Evolutionary conservation across 179 eudicot genomes (phyloP), one percentile per base, ranked within the genome.

Genomic region (Patellifolia procumbens): DNA sequence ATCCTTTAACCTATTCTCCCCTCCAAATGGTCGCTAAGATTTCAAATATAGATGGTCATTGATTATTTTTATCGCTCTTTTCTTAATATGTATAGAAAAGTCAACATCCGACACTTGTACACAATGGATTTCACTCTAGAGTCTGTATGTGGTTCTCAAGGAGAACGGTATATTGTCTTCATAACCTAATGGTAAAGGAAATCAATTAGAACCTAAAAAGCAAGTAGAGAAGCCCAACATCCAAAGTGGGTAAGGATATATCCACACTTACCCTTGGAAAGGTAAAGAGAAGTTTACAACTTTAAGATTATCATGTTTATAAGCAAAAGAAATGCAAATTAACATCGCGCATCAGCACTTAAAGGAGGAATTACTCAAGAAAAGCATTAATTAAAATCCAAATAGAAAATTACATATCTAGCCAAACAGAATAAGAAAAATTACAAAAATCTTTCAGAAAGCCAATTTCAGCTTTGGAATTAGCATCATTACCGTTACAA

Each of bases 251-350:
- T 29, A 61, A 61, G n/a, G 5, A 32, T 17, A 13, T 35, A 63
- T 31, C 4, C 68, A 32, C 32, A 63, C n/a, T 31, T 2, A 63
- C 43, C 32, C 68, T 16, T 32, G 0, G 34, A 32, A 32, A 34
- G 34, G 42, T n/a, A 63, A 34, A 32, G 43, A 63, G 42, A 4
- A 63, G 12, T 63, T 63, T 24, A 63, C 43, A 34, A 34, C 45
- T 19, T 34, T 63, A 24, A 63, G 10, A 32, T 17, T 2, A 34
- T 63, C 49, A 53, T 20, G 59, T 19, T 71, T 71, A 31, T 13
- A 71, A 55, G 48, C 66, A 72, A 72, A n/a, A 28, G 65, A 39
- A 63, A 63, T 56, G 46, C n/a, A 8, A 55, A 2, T 61, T 39
- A 56, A 37, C 35, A 37, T 37, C 62, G 56, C 11, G 75, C 75